phyloP scores from a whole-genome alignment of 2,329 filamentous ascomycete genomes.

The Coniochaeta ligniaria region DNA sequence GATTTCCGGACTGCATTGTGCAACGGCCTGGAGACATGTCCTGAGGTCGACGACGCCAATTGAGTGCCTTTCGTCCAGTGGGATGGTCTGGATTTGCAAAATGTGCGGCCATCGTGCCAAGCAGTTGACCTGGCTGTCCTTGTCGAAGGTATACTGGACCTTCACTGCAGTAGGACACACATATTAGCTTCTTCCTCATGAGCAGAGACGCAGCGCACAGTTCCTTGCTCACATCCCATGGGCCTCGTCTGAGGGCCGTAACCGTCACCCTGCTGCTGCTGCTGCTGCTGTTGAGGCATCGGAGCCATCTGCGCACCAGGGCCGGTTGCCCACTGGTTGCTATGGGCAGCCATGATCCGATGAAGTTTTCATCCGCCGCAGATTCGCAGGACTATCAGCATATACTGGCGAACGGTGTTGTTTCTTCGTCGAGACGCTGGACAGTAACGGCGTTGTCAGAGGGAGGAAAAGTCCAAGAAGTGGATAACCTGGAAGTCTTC shows the following conservation, averaged over 20 bases:
- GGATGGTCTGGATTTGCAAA: slow-evolving; percentile 71
- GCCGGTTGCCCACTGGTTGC: slow-evolving; percentile 11
- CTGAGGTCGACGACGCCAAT: slow-evolving; percentile 86
- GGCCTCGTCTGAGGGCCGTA: slow-evolving; percentile 20
- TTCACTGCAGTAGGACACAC: slow-evolving; percentile 58
- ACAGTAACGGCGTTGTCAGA: not conserved
- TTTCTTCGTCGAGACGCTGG: not conserved
- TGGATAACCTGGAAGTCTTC: not conserved
- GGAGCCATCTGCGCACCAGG: slow-evolving; percentile 11
- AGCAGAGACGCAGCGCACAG: not conserved
- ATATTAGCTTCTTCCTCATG: not conserved
- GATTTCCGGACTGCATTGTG: slow-evolving; percentile 76
- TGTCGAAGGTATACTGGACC: slow-evolving; percentile 93
- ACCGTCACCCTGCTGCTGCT: slow-evolving; percentile 13
- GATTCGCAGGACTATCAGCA: not conserved
- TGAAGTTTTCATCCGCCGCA: not conserved
- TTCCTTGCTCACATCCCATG: slow-evolving; percentile 22
- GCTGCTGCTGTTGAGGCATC: slow-evolving; percentile 6
- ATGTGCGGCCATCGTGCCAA: slow-evolving; percentile 78
- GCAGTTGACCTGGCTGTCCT: slow-evolving; percentile 80
- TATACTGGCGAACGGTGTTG: not conserved
- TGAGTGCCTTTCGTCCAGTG: slow-evolving; percentile 69
- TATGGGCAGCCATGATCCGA: slow-evolving; percentile 11
- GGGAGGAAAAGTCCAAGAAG: not conserved
- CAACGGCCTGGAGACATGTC: slow-evolving; percentile 78